Conservation (phyloP, 2,329 filamentous ascomycete genomes). For the Dactylella cylindrospora region DNA sequence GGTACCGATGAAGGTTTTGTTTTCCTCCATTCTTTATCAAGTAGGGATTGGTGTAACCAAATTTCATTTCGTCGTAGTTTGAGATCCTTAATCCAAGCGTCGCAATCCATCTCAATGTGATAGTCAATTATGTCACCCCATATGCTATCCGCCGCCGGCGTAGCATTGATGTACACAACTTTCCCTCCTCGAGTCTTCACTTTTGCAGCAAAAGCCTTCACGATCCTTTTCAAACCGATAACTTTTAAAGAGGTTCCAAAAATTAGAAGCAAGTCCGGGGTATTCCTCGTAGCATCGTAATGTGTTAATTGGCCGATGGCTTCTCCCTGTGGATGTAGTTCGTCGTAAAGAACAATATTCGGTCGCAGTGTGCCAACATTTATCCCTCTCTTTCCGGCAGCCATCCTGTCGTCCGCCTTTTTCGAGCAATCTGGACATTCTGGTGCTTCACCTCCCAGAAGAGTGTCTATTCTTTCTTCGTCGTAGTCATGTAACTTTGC, state of each 20-base stretch:
- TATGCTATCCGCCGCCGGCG: constrained; percentile 69
- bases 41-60: constrained; percentile 53
- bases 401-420: constrained; percentile 64
- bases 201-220: constrained; percentile 70
- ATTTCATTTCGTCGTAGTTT: constrained; percentile 62
- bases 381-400: constrained; percentile 66
- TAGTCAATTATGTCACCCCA: constrained; percentile 75
- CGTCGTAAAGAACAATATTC: constrained; percentile 73
- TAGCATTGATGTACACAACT: constrained; percentile 72
- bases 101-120: constrained; percentile 74
- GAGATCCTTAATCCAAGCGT: constrained; percentile 69
- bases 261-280: constrained; percentile 68
- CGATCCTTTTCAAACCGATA: constrained; percentile 70
- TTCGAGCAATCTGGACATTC: constrained; percentile 67
- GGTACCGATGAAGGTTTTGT: constrained; percentile 13
- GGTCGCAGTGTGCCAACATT: constrained; percentile 69
- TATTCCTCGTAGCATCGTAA: constrained; percentile 63
- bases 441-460: constrained; percentile 65
- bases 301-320: constrained; percentile 69
- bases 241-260: constrained; percentile 71
- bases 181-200: constrained; percentile 67
- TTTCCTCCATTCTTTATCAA: constrained; percentile 38
- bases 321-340: constrained; percentile 70
- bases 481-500: constrained; percentile 53
- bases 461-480: constrained; percentile 55